phyloP scores from a whole-genome alignment of 2,329 filamentous ascomycete genomes.

The Aureobasidium subglaciale region DNA sequence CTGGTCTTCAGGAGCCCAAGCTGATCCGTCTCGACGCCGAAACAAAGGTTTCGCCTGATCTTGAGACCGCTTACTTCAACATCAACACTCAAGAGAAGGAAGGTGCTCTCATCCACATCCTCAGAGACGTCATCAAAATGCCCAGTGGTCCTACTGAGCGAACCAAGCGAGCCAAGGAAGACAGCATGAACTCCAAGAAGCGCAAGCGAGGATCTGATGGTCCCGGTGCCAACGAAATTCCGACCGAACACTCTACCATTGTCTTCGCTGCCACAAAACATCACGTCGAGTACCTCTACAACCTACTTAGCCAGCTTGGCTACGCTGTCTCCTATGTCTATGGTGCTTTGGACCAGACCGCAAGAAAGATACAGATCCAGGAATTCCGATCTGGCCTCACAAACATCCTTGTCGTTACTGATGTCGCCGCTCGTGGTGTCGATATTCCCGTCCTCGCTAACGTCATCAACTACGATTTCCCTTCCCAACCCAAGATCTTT shows the following conservation, averaged over 20 bases:
- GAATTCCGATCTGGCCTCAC: conserved; percentile 78
- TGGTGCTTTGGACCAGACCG: conserved; percentile 87
- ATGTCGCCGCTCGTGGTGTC: conserved; percentile 91
- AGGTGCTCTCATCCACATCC: conserved; percentile 77
- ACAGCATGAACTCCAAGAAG: conserved; percentile 54
- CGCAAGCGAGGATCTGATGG: conserved; percentile 53
- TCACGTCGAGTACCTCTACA: conserved; percentile 87
- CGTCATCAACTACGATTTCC: conserved; percentile 98
- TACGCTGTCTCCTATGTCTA: conserved; percentile 93
- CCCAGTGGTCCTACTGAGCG: conserved; percentile 59
- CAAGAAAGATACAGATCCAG: conserved; percentile 84
- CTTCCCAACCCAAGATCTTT: conserved; percentile 92
- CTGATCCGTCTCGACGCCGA: conserved; percentile 88
- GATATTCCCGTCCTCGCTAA: conserved; percentile 95
- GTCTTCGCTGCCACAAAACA: conserved; percentile 94
- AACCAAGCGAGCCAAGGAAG: conserved; percentile 37
- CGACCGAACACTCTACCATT: conserved; percentile 87
- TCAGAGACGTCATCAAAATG: conserved; percentile 89
- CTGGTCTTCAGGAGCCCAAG: conserved; percentile 85
- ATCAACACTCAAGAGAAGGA: conserved; percentile 93
- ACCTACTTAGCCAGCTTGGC: conserved; percentile 69
- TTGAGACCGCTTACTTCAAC: conserved; percentile 92
- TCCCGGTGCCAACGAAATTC: conserved; percentile 56
- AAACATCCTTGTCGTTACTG: conserved; percentile 90
- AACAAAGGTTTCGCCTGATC: conserved; percentile 88